Conservation (phyloP, 805 yeast species). For the Metschnikowia gelsemii region DNA sequence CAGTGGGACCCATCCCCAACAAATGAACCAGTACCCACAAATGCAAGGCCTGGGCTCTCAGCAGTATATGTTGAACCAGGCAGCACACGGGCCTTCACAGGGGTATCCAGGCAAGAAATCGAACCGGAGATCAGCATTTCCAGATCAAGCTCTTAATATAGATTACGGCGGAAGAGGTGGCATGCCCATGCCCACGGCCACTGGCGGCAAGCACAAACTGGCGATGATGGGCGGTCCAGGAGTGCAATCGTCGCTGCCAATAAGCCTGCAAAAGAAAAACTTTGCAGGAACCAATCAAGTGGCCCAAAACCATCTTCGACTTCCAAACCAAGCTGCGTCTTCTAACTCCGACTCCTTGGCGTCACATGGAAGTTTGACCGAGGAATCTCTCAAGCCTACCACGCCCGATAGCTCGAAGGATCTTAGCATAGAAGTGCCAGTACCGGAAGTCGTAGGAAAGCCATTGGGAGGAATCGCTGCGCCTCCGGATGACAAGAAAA, state of each 20-base stretch:
- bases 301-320: constrained; percentile 10
- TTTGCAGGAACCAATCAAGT: constrained; percentile 4
- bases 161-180: constrained; percentile 50
- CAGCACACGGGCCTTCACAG: constrained; percentile 1
- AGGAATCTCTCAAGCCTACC: constrained; percentile 27
- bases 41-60: constrained; percentile 10
- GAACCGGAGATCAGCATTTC: constrained; percentile 38
- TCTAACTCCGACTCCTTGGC: constrained; percentile 23
- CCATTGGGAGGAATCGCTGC: constrained; percentile 33
- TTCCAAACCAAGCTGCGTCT: constrained; percentile 10
- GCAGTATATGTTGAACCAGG: constrained; percentile 12
- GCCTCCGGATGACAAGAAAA: constrained; percentile 23
- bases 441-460: constrained; percentile 22
- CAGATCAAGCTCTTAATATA: constrained; percentile 32
- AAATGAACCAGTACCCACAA: constrained; percentile 15
- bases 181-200: constrained; percentile 39
- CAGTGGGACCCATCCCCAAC: constrained; percentile 1
- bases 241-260: constrained; percentile 19
- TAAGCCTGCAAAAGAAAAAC: constrained; percentile 20
- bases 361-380: constrained; percentile 24
- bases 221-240: constrained; percentile 19
- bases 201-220: constrained; percentile 18
- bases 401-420: constrained; percentile 21
- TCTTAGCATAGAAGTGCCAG: constrained; percentile 22
- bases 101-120: constrained; percentile 25